A percentile compares a stretch with the other conserved stretches of the same genome.
These are phyloP conservation scores for Cladosporium oxysporum DNA, from an alignment of 2,329 filamentous ascomycete genomes.

Conservation along the genomic window DNA sequence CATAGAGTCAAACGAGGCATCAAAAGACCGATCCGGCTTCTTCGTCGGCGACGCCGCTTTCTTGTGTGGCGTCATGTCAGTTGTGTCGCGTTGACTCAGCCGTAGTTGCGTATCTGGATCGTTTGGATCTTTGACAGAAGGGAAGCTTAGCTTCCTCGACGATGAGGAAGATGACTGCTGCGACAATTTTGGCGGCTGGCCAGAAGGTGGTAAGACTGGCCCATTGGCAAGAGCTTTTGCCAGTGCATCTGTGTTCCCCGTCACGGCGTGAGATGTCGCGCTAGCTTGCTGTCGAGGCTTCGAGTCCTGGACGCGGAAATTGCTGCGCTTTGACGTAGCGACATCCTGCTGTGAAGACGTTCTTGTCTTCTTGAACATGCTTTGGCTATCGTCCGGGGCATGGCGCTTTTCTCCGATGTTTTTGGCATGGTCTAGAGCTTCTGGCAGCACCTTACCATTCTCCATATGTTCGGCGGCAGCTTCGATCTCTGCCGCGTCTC, in stretches of 20 bases:
- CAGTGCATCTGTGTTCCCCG: not conserved
- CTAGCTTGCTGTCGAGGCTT: conserved; percentile 6
- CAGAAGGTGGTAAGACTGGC: conserved; percentile 20
- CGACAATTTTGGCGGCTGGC: conserved; percentile 27
- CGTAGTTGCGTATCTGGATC: conserved; percentile 64
- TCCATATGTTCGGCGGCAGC: conserved; percentile 26
- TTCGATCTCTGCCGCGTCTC: conserved; percentile 25
- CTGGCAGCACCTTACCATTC: conserved; percentile 17
- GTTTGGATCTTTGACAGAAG: conserved; percentile 74
- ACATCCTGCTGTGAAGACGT: not conserved
- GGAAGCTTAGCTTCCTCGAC: conserved; percentile 61
- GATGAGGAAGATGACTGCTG: conserved; percentile 41
- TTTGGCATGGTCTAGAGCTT: conserved; percentile 16
- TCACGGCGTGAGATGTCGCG: not conserved
- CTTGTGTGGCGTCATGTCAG: not conserved
- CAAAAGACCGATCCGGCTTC: not conserved
- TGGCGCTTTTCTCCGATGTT: not conserved
- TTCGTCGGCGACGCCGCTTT: not conserved
- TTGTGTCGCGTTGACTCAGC: conserved; percentile 59
- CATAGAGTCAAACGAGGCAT: not conserved
- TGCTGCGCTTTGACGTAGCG: conserved; percentile 24
- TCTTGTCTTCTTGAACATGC: not conserved
- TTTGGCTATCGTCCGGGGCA: not conserved
- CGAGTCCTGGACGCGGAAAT: conserved; percentile 32
- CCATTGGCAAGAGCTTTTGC: not conserved